These are phyloP conservation scores for Hirschioporus abietinus DNA, from an alignment of 768 basidiomycete genomes.

Conservation along the genomic window DNA sequence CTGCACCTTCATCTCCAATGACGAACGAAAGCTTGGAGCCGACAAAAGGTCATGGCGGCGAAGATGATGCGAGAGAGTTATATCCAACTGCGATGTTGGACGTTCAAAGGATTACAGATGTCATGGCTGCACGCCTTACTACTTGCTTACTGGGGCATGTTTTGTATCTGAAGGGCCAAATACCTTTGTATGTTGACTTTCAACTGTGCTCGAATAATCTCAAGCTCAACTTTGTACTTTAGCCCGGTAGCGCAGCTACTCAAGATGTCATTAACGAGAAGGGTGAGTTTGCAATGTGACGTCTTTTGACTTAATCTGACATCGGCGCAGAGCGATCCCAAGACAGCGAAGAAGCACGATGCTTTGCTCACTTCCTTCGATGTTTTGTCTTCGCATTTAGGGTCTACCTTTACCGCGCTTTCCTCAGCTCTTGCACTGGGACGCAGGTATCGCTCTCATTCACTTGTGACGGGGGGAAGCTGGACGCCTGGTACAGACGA, in stretches of 20 bases:
- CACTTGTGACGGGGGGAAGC: slow-evolving; percentile 9
- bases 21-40: background rate
- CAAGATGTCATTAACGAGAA: slow-evolving; percentile 7
- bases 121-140: slow-evolving; percentile 60
- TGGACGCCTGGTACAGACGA: slow-evolving; percentile 8
- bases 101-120: slow-evolving; percentile 45
- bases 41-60: background rate
- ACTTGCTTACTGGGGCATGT: slow-evolving; percentile 62
- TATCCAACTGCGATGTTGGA: slow-evolving; percentile 42
- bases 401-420: slow-evolving; percentile 68
- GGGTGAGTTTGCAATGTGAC: background rate
- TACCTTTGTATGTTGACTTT: slow-evolving; percentile 59
- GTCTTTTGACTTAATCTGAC: background rate
- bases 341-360: slow-evolving; percentile 50
- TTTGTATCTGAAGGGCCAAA: slow-evolving; percentile 71
- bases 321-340: slow-evolving; percentile 34
- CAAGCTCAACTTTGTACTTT: background rate
- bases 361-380: slow-evolving; percentile 66
- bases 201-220: background rate
- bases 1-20: background rate
- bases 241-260: slow-evolving; percentile 64
- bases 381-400: slow-evolving; percentile 65
- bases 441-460: slow-evolving; percentile 8
- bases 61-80: background rate
- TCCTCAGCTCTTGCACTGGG: slow-evolving; percentile 56